Conservation (phyloP, 2,329 filamentous ascomycete genomes). For the Passalora sequoiae region DNA sequence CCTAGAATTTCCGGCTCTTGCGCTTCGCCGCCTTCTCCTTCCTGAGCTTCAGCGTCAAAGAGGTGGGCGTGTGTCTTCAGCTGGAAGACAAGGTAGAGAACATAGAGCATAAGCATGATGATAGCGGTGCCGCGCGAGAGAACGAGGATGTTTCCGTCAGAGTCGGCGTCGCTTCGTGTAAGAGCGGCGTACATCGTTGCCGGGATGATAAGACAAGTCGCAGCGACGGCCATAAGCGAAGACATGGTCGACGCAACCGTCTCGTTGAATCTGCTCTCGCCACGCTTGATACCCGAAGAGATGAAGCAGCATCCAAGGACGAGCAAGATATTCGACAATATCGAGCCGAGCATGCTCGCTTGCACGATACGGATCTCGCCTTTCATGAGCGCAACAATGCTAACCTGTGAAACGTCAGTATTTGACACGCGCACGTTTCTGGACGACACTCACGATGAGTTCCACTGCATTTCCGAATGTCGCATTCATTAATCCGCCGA, state of each 20-base stretch:
- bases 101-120: slow-evolving; percentile 50
- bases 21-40: slow-evolving; percentile 29
- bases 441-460: slow-evolving; percentile 51
- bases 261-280: slow-evolving; percentile 57
- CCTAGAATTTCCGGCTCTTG: slow-evolving; percentile 40
- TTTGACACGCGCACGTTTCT: background rate
- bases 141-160: slow-evolving; percentile 44
- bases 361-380: slow-evolving; percentile 94
- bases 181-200: slow-evolving; percentile 49
- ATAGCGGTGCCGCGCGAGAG: slow-evolving; percentile 52
- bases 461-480: slow-evolving; percentile 78
- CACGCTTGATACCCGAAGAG: slow-evolving; percentile 42
- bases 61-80: slow-evolving; percentile 47
- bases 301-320: slow-evolving; percentile 55
- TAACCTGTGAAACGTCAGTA: slow-evolving; percentile 45
- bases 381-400: slow-evolving; percentile 80
- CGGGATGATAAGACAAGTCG: slow-evolving; percentile 50
- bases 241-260: slow-evolving; percentile 75
- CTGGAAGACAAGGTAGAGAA: slow-evolving; percentile 53
- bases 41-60: slow-evolving; percentile 40
- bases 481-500: slow-evolving; percentile 69
- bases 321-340: slow-evolving; percentile 87
- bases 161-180: slow-evolving; percentile 35
- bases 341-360: slow-evolving; percentile 92
- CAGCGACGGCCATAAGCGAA: slow-evolving; percentile 54